Base-by-base conservation (phyloP, 768 basidiomycete genomes). In the Termitomyces sp. region DNA sequence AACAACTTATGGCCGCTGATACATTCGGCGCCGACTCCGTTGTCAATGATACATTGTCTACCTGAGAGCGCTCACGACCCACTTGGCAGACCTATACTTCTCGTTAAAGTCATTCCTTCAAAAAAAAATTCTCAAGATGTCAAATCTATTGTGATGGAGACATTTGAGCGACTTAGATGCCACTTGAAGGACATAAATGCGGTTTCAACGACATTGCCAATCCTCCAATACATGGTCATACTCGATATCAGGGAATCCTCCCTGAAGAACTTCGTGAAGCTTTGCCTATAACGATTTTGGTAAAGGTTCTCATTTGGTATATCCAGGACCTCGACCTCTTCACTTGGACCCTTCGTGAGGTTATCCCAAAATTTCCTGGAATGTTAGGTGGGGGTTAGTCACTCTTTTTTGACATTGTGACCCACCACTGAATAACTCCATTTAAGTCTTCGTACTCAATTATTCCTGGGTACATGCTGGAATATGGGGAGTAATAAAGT, bases 401-500 rank as follows among this genome's bases (percentile, higher is more conserved):
- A 14, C 36, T 42, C 26, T 51, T 46, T 44, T 39, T 27, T 16
- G 34, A 27, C 33, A 47, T 47, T 36, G 48, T 55, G 57, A 50
- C 42, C 52, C 53, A 46, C 59, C 40, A 48, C 60, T 47, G 34
- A n/a, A 46, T 59, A 45, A 18, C 54, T 46, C 24, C 13, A 43
- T 37, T 32, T 45, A 22, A 88, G 89, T 85, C 7, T 86, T 91
- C 64, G 72, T 91, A 62, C 74, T 89, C 34, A 90, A 91, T 70
- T 86, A 86, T 65, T 85, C 87, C 1, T 91, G 88, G 88, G 69
- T 83, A 20, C 86, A 91, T 71, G 79, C 83, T 1, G 82, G 86
- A 26, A 69, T 86, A 46, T 91, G 88, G 88, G 81, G 68, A 47
- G 60, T 90, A 56, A 76, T 82, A 56, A 89, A 83, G 88, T 88